These are phyloP conservation scores for Aspergillus niger DNA, from an alignment of 2,329 filamentous ascomycete genomes.

Conservation along the genomic window DNA sequence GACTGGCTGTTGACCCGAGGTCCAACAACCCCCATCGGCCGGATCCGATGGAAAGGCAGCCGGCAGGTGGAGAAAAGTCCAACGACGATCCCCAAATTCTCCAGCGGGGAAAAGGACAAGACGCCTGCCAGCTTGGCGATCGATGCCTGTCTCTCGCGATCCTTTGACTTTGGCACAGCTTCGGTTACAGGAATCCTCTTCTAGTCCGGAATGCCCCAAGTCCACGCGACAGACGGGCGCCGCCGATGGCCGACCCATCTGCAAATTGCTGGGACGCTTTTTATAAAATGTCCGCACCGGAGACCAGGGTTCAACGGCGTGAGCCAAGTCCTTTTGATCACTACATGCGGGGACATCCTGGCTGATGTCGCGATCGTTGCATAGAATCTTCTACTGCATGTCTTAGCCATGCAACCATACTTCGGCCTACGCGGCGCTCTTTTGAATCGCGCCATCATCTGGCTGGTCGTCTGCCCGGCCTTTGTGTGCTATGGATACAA, in stretches of 20 bases:
- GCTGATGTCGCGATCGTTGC: constrained; percentile 1
- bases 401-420: constrained; percentile 19
- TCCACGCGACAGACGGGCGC: constrained; percentile 15
- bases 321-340: background rate
- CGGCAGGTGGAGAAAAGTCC: constrained; percentile 3
- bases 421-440: constrained; percentile 27
- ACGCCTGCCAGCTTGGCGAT: background rate
- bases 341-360: background rate
- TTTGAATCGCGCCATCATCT: constrained; percentile 26
- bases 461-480: constrained; percentile 30
- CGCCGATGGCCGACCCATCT: constrained; percentile 14
- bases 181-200: background rate
- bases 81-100: constrained; percentile 4
- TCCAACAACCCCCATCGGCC: constrained; percentile 6
- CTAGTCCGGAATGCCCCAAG: background rate
- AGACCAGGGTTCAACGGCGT: background rate
- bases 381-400: constrained; percentile 1
- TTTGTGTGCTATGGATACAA: constrained; percentile 56
- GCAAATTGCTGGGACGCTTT: background rate
- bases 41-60: constrained; percentile 4
- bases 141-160: background rate
- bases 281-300: constrained; percentile 11
- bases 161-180: background rate
- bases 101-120: background rate
- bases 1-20: constrained; percentile 5